Percentiles rank a stretch among this genome's conserved stretches.
Conservation (phyloP, 306 rosid genomes). For the Geum urbanum region DNA sequence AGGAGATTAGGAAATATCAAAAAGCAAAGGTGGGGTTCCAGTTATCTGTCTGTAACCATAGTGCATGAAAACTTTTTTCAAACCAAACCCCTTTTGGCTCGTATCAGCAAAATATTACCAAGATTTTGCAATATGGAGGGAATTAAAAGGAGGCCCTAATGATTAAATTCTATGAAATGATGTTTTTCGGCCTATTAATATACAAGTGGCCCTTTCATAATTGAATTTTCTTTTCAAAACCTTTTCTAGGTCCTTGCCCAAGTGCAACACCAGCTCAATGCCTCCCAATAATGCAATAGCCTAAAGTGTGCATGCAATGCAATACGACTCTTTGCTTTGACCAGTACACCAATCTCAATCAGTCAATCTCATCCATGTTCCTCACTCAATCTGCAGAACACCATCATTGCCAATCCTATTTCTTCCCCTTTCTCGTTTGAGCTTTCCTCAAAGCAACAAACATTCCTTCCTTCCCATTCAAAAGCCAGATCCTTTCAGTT, state of each 20-base stretch:
- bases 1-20: conserved; percentile 38
- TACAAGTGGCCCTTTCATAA: conserved; percentile 43
- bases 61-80: conserved; percentile 36
- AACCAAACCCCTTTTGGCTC: conserved; percentile 52
- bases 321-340: conserved; percentile 35
- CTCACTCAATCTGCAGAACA: conserved; percentile 42
- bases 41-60: conserved; percentile 42
- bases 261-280: conserved; percentile 74
- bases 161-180: conserved; percentile 50
- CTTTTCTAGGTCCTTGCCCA: conserved; percentile 27
- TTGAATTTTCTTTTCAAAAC: conserved; percentile 34
- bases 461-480: conserved; percentile 32
- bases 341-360: conserved; percentile 29
- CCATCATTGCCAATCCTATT: conserved; percentile 52
- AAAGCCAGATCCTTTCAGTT: conserved; percentile 26
- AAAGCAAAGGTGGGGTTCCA: conserved; percentile 41
- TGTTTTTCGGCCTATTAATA: conserved; percentile 36
- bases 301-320: not conserved
- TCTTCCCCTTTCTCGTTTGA: conserved; percentile 26
- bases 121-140: conserved; percentile 47
- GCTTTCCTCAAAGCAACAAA: conserved; percentile 42
- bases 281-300: conserved; percentile 58
- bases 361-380: conserved; percentile 28
- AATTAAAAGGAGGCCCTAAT: conserved; percentile 33
- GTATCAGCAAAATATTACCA: conserved; percentile 26